phyloP scores from a whole-genome alignment of 331 rosid species.

The Saraca asoca region DNA sequence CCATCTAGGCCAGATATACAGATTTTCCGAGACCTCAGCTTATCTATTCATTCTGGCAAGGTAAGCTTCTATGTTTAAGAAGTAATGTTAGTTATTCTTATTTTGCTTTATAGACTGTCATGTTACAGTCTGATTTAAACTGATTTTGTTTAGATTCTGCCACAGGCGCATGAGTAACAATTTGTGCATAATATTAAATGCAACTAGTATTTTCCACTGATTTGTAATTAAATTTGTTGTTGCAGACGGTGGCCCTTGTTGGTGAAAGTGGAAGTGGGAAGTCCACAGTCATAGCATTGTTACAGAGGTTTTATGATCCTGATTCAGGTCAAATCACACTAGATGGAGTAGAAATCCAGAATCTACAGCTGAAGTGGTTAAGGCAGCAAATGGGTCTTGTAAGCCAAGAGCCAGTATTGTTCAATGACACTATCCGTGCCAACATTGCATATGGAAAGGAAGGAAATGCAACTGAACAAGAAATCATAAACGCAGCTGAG shows the following conservation, averaged over 20 bases:
- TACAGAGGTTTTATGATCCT: constrained; percentile 77
- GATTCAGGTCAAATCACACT: constrained; percentile 63
- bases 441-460: constrained; percentile 77
- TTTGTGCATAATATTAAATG: no score
- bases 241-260: constrained; percentile 70
- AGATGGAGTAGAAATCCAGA: constrained; percentile 66
- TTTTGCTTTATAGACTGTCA: no score
- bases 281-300: constrained; percentile 71
- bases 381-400: constrained; percentile 85
- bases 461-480: constrained; percentile 70
- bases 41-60: constrained; percentile 68
- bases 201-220: not conserved
- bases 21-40: constrained; percentile 62
- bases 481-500: constrained; percentile 61
- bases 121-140: no score
- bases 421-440: constrained; percentile 72
- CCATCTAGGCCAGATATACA: constrained; percentile 72
- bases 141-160: no score
- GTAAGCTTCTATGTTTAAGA: constrained; percentile 30
- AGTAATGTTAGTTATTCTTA: no score
- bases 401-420: constrained; percentile 74
- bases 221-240: constrained; percentile 11
- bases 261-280: constrained; percentile 95
- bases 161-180: no score
- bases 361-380: constrained; percentile 61